phyloP scores from a whole-genome alignment of 176 grass and related monocot species.

The Bothriochloa decipiens region DNA sequence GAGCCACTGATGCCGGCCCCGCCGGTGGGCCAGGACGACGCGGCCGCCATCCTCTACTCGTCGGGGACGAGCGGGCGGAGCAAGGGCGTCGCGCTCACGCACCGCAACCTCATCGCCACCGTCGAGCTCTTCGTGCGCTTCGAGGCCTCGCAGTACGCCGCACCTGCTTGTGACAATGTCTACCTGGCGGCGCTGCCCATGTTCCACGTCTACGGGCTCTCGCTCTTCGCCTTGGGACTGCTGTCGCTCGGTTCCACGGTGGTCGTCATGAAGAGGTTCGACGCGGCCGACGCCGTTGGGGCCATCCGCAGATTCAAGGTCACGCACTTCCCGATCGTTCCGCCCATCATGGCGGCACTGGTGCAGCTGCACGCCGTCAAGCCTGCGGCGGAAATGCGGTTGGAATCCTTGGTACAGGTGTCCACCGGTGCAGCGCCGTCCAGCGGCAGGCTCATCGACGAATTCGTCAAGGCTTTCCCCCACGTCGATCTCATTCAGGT shows the following conservation, averaged over 20 bases:
- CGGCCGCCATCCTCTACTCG: slow-evolving; percentile 81
- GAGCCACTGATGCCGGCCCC: neutral
- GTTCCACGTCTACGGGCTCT: slow-evolving; percentile 93
- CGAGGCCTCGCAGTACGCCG: slow-evolving; percentile 65
- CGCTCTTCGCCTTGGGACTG: slow-evolving; percentile 80
- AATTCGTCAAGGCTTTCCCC: slow-evolving; percentile 69
- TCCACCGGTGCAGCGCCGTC: slow-evolving; percentile 71
- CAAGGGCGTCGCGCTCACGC: slow-evolving; percentile 81
- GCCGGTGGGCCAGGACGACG: slow-evolving; percentile 53
- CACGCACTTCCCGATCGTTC: slow-evolving; percentile 77
- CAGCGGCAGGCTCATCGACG: slow-evolving; percentile 36
- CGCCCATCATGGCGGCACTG: slow-evolving; percentile 65
- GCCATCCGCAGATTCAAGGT: slow-evolving; percentile 53
- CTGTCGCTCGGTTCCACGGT: slow-evolving; percentile 72
- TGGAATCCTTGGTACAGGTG: slow-evolving; percentile 64
- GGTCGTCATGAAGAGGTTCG: slow-evolving; percentile 80
- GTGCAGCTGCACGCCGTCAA: slow-evolving; percentile 37
- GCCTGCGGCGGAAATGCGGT: slow-evolving; percentile 3
- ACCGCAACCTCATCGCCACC: slow-evolving; percentile 80
- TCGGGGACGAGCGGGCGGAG: slow-evolving; percentile 74
- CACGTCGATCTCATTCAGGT: slow-evolving; percentile 90
- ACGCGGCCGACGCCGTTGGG: slow-evolving; percentile 43
- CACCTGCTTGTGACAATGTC: slow-evolving; percentile 63
- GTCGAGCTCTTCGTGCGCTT: slow-evolving; percentile 73
- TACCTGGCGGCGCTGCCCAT: slow-evolving; percentile 81